Conservation (phyloP, 306 rosid species). For the Crataegus laevigata region DNA sequence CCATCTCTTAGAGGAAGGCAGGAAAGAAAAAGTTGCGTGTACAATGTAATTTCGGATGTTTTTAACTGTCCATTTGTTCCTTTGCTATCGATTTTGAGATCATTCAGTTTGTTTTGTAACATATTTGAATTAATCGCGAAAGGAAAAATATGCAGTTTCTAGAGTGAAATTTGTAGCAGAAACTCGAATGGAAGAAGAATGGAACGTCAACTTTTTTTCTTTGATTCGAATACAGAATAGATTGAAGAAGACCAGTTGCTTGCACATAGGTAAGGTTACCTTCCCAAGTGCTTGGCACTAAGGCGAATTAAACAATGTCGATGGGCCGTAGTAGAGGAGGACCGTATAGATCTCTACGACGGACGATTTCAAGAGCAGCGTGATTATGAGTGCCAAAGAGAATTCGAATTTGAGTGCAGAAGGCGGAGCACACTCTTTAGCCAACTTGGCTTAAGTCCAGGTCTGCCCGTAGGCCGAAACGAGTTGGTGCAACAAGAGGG, state of each 20-base stretch:
- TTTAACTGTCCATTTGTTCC: slow-evolving; percentile 5
- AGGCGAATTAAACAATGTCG: too few species aligned
- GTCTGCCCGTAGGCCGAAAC: neutral
- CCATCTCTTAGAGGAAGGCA: slow-evolving; percentile 12
- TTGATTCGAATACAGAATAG: neutral
- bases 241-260: too few species aligned
- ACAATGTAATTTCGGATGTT: slow-evolving; percentile 17
- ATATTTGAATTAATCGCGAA: slow-evolving; percentile 13
- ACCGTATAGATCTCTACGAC: too few species aligned
- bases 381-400: neutral
- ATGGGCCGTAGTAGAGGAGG: too few species aligned
- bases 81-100: slow-evolving; percentile 19
- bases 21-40: slow-evolving; percentile 18
- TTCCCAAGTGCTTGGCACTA: too few species aligned
- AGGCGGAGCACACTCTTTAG: too few species aligned
- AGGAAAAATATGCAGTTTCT: slow-evolving; percentile 18
- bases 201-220: neutral
- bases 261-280: neutral
- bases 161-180: neutral
- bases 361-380: too few species aligned
- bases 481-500: neutral
- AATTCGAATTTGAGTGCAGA: neutral
- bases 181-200: neutral
- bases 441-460: neutral
- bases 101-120: slow-evolving; percentile 23